Evolutionary conservation across 2,329 filamentous ascomycete species (phyloP).

Genomic region (Sarocladium oryzae): DNA sequence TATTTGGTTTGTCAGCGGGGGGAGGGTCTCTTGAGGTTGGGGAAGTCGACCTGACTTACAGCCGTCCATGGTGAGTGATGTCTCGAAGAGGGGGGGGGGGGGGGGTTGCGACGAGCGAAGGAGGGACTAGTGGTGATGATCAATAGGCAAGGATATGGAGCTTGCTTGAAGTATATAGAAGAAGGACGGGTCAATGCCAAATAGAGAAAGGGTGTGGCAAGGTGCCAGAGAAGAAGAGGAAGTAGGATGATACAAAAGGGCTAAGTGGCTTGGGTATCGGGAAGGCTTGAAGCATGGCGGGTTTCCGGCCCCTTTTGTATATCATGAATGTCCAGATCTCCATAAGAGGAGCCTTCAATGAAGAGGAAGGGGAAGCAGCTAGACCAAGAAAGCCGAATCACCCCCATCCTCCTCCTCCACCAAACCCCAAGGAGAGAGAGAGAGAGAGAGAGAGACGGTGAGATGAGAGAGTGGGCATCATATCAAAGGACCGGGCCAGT

Average conservation of each 20-base stretch:
- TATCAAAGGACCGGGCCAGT: too few relatives aligned
- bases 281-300: neutral
- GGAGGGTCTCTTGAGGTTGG: neutral
- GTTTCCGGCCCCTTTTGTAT: neutral
- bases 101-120: neutral
- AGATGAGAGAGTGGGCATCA: too few relatives aligned
- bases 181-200: neutral
- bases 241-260: neutral
- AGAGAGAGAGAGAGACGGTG: neutral
- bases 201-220: neutral
- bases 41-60: neutral
- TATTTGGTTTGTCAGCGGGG: neutral
- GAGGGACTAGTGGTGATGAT: too few relatives aligned
- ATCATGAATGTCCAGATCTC: neutral
- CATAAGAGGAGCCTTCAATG: neutral
- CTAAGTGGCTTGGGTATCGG: neutral
- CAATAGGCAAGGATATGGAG: too few relatives aligned
- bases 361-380: neutral
- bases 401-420: neutral
- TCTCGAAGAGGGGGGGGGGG: neutral
- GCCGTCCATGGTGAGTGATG: neutral
- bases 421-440: neutral
- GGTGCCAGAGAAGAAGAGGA: neutral
- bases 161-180: neutral
- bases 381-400: neutral